Evolutionary conservation across 352 stramenopile genomes (phyloP).

Genomic region (Globisporangium canariense): DNA sequence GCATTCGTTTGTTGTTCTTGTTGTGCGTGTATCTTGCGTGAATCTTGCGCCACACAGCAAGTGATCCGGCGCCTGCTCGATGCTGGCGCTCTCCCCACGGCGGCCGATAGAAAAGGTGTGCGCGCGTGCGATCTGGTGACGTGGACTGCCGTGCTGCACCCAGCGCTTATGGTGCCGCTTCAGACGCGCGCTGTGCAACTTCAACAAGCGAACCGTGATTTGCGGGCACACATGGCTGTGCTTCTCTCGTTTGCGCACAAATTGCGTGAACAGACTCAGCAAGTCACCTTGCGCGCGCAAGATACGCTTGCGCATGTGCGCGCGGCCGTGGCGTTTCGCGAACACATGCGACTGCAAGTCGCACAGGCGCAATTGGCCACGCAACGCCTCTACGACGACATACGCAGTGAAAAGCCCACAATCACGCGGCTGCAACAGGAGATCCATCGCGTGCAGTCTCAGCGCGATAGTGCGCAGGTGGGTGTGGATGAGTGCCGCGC

Average conservation of each 20-base stretch:
- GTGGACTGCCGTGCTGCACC: conserved; percentile 30
- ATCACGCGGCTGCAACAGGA: conserved; percentile 24
- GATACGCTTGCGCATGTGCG: conserved; percentile 19
- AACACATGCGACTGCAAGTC: conserved; percentile 26
- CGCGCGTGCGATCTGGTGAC: conserved; percentile 30
- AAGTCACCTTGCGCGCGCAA: conserved; percentile 14
- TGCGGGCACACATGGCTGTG: conserved; percentile 13
- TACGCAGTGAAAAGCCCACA: conserved; percentile 14
- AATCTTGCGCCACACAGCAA: conserved; percentile 11
- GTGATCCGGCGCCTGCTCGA: conserved; percentile 25
- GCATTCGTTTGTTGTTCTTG: too few species aligned
- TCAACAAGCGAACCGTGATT: conserved; percentile 20
- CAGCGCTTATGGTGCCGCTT: conserved; percentile 29
- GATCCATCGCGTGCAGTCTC: conserved; percentile 12
- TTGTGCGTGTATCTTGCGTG: too few species aligned
- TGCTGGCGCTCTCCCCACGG: conserved; percentile 24
- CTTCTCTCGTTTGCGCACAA: conserved; percentile 14
- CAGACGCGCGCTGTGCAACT: conserved; percentile 25
- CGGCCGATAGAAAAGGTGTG: conserved; percentile 33
- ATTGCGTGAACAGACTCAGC: conserved; percentile 4
- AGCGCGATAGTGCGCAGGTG: conserved; percentile 16
- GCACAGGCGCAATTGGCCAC: conserved; percentile 6
- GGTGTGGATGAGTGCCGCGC: conserved; percentile 14
- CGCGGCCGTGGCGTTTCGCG: conserved; percentile 21
- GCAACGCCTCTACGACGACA: conserved; percentile 6